These are phyloP conservation scores for Candida anutae DNA, from an alignment of 1,139 yeast genomes.

Conservation along the genomic window DNA sequence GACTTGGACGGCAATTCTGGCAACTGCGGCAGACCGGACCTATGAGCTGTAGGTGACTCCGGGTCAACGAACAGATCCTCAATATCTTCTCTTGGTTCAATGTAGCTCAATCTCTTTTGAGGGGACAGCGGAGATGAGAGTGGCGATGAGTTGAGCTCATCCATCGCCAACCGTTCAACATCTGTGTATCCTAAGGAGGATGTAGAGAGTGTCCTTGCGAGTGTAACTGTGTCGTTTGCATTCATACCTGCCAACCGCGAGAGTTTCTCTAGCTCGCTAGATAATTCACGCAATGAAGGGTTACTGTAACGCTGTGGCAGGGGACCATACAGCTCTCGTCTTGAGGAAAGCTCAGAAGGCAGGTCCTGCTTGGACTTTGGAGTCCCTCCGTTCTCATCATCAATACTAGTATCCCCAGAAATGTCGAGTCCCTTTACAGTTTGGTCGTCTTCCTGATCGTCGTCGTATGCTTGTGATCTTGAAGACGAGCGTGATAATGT, in stretches of 20 bases:
- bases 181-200: slow-evolving; percentile 51
- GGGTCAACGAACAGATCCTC: slow-evolving; percentile 3
- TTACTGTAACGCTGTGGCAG: slow-evolving; percentile 17
- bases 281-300: slow-evolving; percentile 61
- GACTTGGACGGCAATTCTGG: slow-evolving; percentile 7
- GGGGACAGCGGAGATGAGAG: slow-evolving; percentile 9
- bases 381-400: no score
- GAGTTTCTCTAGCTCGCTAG: slow-evolving; percentile 57
- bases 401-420: neutral
- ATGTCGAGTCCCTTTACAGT: slow-evolving; percentile 1
- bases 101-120: slow-evolving; percentile 2
- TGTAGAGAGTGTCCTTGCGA: slow-evolving; percentile 64
- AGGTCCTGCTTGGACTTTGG: neutral
- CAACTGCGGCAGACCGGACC: slow-evolving; percentile 1
- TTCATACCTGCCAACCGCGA: slow-evolving; percentile 68
- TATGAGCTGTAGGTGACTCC: slow-evolving; percentile 7
- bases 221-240: slow-evolving; percentile 64
- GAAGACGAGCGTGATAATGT: slow-evolving; percentile 27
- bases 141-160: slow-evolving; percentile 21
- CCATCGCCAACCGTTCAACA: slow-evolving; percentile 41
- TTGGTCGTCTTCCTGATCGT: no score
- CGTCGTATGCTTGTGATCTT: slow-evolving; percentile 2
- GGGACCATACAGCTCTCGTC: slow-evolving; percentile 7
- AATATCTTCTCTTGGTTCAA: slow-evolving; percentile 3
- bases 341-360: slow-evolving; percentile 1